These are phyloP conservation scores for Nematocida sp. DNA, from an alignment of 371 early-diverging fungal genomes.

Conservation along the genomic window DNA sequence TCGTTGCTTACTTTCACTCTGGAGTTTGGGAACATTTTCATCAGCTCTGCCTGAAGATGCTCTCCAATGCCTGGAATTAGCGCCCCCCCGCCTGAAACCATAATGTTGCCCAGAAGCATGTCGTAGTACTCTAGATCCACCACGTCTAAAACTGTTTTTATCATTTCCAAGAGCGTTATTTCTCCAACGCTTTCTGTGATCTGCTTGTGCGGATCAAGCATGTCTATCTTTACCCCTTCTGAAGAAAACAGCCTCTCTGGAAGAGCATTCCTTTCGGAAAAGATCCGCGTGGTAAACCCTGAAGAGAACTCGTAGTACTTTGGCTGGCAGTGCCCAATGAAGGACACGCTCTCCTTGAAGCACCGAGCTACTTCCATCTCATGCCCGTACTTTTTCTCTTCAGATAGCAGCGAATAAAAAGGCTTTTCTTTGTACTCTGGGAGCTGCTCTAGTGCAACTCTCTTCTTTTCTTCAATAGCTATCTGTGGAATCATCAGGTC, in stretches of 20 bases:
- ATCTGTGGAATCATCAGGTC: slow-evolving; percentile 14
- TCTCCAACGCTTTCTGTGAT: background rate
- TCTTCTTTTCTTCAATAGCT: slow-evolving; percentile 18
- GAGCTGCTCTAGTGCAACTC: slow-evolving; percentile 38
- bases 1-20: slow-evolving; percentile 28
- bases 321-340: slow-evolving; percentile 33
- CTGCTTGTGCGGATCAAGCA: slow-evolving; percentile 29
- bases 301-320: slow-evolving; percentile 39
- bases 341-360: slow-evolving; percentile 34
- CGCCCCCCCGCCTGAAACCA: slow-evolving; percentile 47
- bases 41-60: slow-evolving; percentile 19
- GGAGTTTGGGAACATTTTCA: slow-evolving; percentile 14
- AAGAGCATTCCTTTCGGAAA: slow-evolving; percentile 34
- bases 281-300: slow-evolving; percentile 31
- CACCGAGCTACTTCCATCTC: slow-evolving; percentile 30
- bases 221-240: background rate
- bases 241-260: slow-evolving; percentile 17
- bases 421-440: slow-evolving; percentile 27
- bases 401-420: background rate
- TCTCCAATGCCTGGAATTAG: slow-evolving; percentile 27
- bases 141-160: slow-evolving; percentile 7
- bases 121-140: slow-evolving; percentile 24
- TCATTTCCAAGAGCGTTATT: slow-evolving; percentile 29
- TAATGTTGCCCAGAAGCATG: slow-evolving; percentile 37
- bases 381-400: background rate